These are phyloP conservation scores for Fusarium pseudocircinatum DNA, from an alignment of 2,329 filamentous ascomycete species.

Conservation along the genomic window DNA sequence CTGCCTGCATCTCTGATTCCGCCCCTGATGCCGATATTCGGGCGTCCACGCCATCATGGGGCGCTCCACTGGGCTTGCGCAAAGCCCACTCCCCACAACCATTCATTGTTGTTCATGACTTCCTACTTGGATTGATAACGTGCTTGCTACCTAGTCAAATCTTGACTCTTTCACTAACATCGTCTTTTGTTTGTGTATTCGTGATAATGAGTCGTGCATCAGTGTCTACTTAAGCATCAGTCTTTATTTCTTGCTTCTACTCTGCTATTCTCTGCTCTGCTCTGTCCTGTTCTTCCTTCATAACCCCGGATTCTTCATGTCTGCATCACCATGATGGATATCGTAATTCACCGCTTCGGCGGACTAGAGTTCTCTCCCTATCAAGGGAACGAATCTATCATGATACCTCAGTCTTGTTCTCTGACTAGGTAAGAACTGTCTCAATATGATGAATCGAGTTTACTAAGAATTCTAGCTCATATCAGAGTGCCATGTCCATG, in stretches of 20 bases:
- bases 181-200: background rate
- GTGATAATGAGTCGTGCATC: constrained; percentile 1
- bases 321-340: constrained; percentile 43
- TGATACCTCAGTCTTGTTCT: constrained; percentile 5
- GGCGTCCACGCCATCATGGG: constrained; percentile 4
- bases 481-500: constrained; percentile 23
- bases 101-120: constrained; percentile 35
- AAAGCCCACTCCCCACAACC: constrained; percentile 9
- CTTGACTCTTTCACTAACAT: constrained; percentile 11
- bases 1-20: background rate
- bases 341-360: constrained; percentile 46
- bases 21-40: constrained; percentile 34
- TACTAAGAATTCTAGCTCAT: constrained; percentile 17
- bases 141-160: background rate
- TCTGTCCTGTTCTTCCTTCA: background rate
- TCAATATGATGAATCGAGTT: background rate
- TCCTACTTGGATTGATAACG: constrained; percentile 25
- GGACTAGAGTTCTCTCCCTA: constrained; percentile 46
- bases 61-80: constrained; percentile 7
- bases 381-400: constrained; percentile 26
- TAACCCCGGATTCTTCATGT: constrained; percentile 11
- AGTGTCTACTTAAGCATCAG: background rate
- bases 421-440: constrained; percentile 33
- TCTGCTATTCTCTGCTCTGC: background rate
- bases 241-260: background rate